phyloP scores from a whole-genome alignment of 495 filamentous ascomycete genomes.

The Aspergillus nanangensis region DNA sequence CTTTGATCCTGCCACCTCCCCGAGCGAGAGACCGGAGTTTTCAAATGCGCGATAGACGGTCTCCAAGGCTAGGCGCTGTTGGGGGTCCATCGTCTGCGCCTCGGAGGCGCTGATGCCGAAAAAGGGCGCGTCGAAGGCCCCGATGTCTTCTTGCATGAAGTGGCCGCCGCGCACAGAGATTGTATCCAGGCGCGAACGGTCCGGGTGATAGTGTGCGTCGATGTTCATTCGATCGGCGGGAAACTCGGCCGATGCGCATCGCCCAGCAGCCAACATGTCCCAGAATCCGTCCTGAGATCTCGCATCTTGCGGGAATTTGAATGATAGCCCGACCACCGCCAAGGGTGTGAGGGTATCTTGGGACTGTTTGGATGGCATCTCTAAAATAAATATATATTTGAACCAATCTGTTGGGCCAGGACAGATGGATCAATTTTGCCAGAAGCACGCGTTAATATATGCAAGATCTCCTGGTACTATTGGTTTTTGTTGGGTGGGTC shows the following conservation, averaged over 20 bases:
- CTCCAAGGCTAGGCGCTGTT: too few species aligned
- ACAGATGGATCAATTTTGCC: not conserved
- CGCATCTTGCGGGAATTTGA: conserved; percentile 51
- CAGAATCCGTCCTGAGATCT: conserved; percentile 47
- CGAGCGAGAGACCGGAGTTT: too few species aligned
- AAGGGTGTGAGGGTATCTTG: conserved; percentile 32
- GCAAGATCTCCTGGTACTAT: too few species aligned
- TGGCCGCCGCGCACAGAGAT: not conserved
- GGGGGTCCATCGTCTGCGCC: not conserved
- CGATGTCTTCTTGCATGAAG: not conserved
- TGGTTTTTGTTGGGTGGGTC: too few species aligned
- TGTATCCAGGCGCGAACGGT: conserved; percentile 16
- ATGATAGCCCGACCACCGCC: conserved; percentile 53
- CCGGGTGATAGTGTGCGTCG: conserved; percentile 45
- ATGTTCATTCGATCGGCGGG: conserved; percentile 42
- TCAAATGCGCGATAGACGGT: too few species aligned
- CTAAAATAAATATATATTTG: not conserved
- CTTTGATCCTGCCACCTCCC: too few species aligned
- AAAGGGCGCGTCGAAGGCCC: not conserved
- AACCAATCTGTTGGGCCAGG: not conserved
- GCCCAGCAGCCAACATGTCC: conserved; percentile 45
- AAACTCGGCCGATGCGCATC: conserved; percentile 44
- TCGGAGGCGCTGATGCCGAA: not conserved
- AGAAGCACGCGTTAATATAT: not conserved
- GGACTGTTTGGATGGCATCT: not conserved